phyloP scores from a whole-genome alignment of 1,284 basidiomycete species.

The Apiotrichum veenhuisii region DNA sequence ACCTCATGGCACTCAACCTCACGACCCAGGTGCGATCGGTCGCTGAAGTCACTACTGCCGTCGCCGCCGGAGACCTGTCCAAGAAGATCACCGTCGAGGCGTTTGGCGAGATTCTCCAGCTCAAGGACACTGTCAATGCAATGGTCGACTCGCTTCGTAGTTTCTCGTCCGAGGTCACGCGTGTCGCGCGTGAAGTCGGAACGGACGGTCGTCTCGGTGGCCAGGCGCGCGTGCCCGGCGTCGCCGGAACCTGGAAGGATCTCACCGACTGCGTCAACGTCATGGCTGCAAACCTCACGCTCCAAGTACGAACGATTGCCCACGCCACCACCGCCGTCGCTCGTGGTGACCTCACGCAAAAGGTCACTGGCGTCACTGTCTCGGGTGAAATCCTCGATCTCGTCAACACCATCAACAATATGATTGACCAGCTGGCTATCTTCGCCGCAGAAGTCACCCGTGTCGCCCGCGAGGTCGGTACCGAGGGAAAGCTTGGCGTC shows the following conservation, averaged over 20 bases:
- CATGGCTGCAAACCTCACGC: constrained; percentile 62
- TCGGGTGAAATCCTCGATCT: constrained; percentile 93
- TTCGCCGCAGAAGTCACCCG: constrained; percentile 94
- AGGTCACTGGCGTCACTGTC: constrained; percentile 87
- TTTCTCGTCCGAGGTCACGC: constrained; percentile 64
- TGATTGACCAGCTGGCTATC: constrained; percentile 93
- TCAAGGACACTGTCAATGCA: constrained; percentile 57
- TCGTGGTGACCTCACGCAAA: constrained; percentile 86
- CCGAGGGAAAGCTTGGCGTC: constrained; percentile 93
- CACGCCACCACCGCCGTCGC: constrained; percentile 95
- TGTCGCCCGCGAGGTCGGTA: constrained; percentile 90
- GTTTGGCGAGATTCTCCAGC: constrained; percentile 92
- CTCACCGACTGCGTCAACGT: constrained; percentile 92
- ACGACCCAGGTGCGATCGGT: constrained; percentile 97
- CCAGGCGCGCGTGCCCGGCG: constrained; percentile 79
- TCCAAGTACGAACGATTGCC: constrained; percentile 93
- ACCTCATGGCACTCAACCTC: constrained; percentile 66
- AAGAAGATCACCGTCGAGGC: constrained; percentile 92
- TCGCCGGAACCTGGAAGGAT: constrained; percentile 91
- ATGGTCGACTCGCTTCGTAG: constrained; percentile 50
- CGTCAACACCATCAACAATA: constrained; percentile 75
- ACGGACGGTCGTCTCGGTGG: constrained; percentile 94
- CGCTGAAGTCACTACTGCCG: constrained; percentile 95
- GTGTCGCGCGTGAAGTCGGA: constrained; percentile 83
- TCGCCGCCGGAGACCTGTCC: constrained; percentile 84